A percentile compares a stretch with the other conserved stretches of the same genome.
Conservation (phyloP, 495 filamentous ascomycete species). For the Penicillium longicatenatum region DNA sequence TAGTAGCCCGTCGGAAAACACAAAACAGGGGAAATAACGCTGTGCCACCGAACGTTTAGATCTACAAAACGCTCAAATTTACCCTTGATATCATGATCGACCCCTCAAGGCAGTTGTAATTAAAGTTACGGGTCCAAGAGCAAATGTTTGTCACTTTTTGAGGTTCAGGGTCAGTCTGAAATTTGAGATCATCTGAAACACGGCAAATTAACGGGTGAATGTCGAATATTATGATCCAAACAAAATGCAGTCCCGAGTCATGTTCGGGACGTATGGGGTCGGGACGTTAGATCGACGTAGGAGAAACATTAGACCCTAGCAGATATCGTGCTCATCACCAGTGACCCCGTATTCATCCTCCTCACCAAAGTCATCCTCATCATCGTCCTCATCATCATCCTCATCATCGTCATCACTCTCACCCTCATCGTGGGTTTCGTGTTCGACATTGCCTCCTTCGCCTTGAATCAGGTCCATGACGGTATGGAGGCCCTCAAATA, state of each 20-base stretch:
- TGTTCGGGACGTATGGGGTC: background rate
- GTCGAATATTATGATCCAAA: background rate
- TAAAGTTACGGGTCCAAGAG: too few relatives aligned
- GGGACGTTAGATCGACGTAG: background rate
- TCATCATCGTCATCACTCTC: background rate
- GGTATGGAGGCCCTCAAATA: constrained; percentile 7
- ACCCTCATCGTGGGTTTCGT: background rate
- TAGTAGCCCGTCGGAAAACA: too few relatives aligned
- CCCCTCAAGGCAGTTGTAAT: too few relatives aligned
- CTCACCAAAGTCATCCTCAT: background rate
- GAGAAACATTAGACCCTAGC: background rate
- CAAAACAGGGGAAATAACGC: too few relatives aligned
- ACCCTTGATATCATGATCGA: too few relatives aligned
- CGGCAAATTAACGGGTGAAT: background rate
- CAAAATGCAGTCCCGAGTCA: background rate
- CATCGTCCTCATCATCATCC: background rate
- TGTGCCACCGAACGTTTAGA: too few relatives aligned
- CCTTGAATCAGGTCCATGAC: constrained; percentile 5
- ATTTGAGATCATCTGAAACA: background rate
- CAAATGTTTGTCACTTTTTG: too few relatives aligned
- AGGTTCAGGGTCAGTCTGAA: background rate
- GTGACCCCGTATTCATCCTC: background rate
- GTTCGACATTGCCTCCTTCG: background rate
- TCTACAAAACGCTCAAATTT: too few relatives aligned
- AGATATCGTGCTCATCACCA: constrained; percentile 2